Evolutionary conservation across 1,284 basidiomycete species (phyloP), one percentile per base, ranked within the genome.

Genomic region (Athelia psychrophila): DNA sequence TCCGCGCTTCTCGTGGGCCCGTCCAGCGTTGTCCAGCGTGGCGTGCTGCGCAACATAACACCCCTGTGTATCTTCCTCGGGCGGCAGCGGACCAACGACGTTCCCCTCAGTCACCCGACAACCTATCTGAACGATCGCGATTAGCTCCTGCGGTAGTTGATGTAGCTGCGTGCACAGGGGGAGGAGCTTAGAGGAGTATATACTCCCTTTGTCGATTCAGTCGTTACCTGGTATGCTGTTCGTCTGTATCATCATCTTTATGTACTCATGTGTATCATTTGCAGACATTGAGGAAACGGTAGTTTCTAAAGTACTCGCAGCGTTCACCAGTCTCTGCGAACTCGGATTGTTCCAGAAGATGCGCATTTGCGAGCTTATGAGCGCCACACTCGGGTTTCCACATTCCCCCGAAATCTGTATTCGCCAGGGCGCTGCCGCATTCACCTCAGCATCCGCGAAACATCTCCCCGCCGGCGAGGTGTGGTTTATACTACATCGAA

Each of bases 391-490:
- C 8, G 91, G 93, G 1, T 95, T 98, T 64, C 72, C 99, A 36
- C 96, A 93, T 60, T 96, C 99, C 68, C 96, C 97, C 0, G 96
- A 98, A 67, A 71, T 84, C n/a, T 98, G 96, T 95, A 91, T 99
- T 62, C 78, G 93, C 54, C 93, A 98, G n/a, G 33, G 33, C 20
- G 84, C 94, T 3, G 86, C 86, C 5, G 87, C 91, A 0, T 92
- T 98, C 64, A 88, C 98, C 46, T 86, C 93, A 1, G 86, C 91
- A 1, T 86, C 91, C 6, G 87, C 91, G 1, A 84, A 86, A 45
- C 84, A 88, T 55, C 78, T 96, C 8, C 87, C 90, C 0, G 68
- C 77, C 2, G 92, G 91, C 40, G 97, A 99, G 63, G 85, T 93
- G 10, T 99, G 97, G 97, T 96, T 94, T 61, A 93, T 98, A 42